Conservation (phyloP, 2,329 filamentous ascomycete species). For the Diplodia intermedia region DNA sequence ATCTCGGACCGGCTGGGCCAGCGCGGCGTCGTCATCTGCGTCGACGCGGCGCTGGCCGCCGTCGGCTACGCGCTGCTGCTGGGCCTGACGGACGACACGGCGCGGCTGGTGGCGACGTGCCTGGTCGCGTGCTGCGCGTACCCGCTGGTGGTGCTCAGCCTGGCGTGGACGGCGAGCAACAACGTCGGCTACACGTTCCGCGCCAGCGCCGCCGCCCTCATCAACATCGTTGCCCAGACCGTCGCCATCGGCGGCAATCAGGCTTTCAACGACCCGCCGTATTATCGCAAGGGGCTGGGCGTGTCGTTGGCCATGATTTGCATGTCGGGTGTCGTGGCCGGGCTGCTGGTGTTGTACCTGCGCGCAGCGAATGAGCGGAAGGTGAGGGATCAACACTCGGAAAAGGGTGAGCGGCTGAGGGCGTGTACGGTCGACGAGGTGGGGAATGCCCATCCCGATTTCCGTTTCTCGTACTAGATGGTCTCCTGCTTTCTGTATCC, state of each 20-base stretch:
- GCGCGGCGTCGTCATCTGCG: not conserved
- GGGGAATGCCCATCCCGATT: not conserved
- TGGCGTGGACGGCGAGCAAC: constrained; percentile 35
- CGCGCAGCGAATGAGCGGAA: not conserved
- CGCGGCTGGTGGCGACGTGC: constrained; percentile 32
- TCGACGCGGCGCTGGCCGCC: not conserved
- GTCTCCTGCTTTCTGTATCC: too few relatives aligned
- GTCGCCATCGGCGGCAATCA: constrained; percentile 33
- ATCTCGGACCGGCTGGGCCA: constrained; percentile 33
- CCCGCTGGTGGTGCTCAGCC: constrained; percentile 32
- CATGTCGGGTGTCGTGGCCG: not conserved
- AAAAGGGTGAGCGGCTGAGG: not conserved
- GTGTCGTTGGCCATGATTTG: not conserved
- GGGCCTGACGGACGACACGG: constrained; percentile 26
- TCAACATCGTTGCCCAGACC: constrained; percentile 33
- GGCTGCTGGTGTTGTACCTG: not conserved
- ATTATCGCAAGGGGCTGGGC: constrained; percentile 28
- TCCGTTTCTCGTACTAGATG: not conserved
- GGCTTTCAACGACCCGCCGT: constrained; percentile 34
- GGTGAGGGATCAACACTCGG: not conserved
- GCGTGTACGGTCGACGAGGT: not conserved
- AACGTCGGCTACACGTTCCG: constrained; percentile 35
- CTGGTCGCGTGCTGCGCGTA: constrained; percentile 31
- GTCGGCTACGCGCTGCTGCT: constrained; percentile 29
- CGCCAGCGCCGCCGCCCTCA: constrained; percentile 32